Percentiles rank a stretch among this genome's conserved stretches.
These are phyloP conservation scores for Spinacia oleracea DNA, from an alignment of 179 eudicot species.

Conservation along the genomic window DNA sequence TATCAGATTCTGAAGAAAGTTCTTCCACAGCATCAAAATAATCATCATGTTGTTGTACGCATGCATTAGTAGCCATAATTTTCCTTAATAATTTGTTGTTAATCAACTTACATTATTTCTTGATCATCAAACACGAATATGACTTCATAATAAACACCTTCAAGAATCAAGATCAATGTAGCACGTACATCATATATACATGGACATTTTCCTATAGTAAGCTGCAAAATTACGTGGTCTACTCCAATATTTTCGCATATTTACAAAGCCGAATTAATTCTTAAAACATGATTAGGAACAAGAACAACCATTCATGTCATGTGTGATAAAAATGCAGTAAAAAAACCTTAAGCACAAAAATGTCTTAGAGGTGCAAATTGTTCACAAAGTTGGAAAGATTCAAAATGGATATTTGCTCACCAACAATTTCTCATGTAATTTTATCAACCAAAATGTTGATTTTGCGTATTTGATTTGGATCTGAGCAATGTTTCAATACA, in stretches of 20 bases:
- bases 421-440: neutral
- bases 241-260: neutral
- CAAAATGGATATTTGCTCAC: neutral
- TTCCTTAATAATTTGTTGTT: neutral
- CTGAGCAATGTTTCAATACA: neutral
- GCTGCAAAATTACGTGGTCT: neutral
- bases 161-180: neutral
- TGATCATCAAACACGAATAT: neutral
- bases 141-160: neutral
- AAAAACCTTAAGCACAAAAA: neutral
- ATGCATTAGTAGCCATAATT: constrained; percentile 21
- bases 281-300: constrained; percentile 1
- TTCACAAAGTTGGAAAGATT: neutral
- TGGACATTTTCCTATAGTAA: neutral
- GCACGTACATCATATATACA: neutral
- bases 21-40: constrained; percentile 66
- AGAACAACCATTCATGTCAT: neutral
- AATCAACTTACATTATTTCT: neutral
- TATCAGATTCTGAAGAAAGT: constrained; percentile 48
- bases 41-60: constrained; percentile 33
- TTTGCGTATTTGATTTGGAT: neutral
- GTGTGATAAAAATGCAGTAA: constrained; percentile 4
- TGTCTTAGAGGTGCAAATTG: neutral
- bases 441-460: neutral
- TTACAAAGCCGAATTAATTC: neutral